Conservation (phyloP, 2,329 filamentous ascomycete species). For the Aspergillus transmontanensis region DNA sequence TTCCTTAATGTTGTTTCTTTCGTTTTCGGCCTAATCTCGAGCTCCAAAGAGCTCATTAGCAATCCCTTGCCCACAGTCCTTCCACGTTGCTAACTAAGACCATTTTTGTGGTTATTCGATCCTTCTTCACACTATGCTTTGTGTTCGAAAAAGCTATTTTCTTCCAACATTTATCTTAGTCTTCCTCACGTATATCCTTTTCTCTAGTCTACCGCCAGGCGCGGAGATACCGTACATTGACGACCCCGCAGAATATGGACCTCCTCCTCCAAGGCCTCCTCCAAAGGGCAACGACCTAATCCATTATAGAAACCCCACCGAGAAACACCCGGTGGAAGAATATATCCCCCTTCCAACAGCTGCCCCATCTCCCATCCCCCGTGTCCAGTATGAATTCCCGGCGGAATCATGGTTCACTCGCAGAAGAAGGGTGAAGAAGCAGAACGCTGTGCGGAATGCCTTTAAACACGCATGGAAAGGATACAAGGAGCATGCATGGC, state of each 20-base stretch:
- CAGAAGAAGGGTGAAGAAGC: conserved; percentile 64
- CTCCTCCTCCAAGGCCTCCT: conserved; percentile 1
- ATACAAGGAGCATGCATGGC: conserved; percentile 79
- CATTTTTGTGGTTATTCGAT: not conserved
- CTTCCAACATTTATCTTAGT: conserved; percentile 30
- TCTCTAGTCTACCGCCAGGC: conserved; percentile 26
- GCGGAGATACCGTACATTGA: conserved; percentile 18
- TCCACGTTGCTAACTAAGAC: not conserved
- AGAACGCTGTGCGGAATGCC: conserved; percentile 70
- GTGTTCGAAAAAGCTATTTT: conserved; percentile 28
- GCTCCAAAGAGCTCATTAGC: conserved; percentile 7
- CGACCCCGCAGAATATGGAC: conserved; percentile 13
- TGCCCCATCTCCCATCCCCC: conserved; percentile 68
- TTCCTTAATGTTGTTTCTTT: conserved; percentile 2
- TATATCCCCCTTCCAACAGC: conserved; percentile 74
- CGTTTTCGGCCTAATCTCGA: not conserved
- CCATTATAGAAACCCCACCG: conserved; percentile 72
- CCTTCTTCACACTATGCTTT: conserved; percentile 25
- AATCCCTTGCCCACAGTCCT: not conserved
- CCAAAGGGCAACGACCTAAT: conserved; percentile 19
- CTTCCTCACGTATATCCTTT: conserved; percentile 26
- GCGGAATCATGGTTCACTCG: conserved; percentile 62
- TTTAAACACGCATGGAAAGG: conserved; percentile 79
- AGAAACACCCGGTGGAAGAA: conserved; percentile 74
- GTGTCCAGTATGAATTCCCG: conserved; percentile 73